A percentile compares a stretch with the other conserved stretches of the same genome.
phyloP scores from a whole-genome alignment of 352 stramenopile genomes.

The Globisporangium yorkense region DNA sequence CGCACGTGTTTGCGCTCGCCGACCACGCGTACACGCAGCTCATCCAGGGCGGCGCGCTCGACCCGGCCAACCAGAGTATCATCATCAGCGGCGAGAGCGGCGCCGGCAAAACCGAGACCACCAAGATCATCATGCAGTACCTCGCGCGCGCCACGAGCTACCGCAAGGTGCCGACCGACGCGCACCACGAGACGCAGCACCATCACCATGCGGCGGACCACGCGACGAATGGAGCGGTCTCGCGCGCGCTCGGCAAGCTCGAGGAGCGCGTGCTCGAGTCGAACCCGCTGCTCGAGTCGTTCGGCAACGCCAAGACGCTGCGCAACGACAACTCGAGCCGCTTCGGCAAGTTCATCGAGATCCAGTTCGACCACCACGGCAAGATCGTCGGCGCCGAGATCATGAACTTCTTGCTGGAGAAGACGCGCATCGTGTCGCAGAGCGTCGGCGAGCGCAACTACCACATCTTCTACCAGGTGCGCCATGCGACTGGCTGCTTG shows the following conservation, averaged over 20 bases:
- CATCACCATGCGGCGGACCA: constrained; percentile 50
- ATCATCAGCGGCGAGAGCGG: constrained; percentile 91
- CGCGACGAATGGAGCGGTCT: constrained; percentile 73
- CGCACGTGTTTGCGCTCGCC: constrained; percentile 89
- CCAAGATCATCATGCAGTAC: constrained; percentile 92
- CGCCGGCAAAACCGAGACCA: constrained; percentile 89
- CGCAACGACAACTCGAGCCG: constrained; percentile 96
- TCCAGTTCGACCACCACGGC: constrained; percentile 92
- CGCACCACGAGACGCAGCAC: constrained; percentile 22
- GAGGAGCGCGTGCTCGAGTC: constrained; percentile 86
- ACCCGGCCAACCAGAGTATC: constrained; percentile 88
- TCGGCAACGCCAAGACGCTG: constrained; percentile 92
- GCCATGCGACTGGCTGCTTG: background rate
- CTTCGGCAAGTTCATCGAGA: constrained; percentile 98
- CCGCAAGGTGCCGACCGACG: constrained; percentile 30
- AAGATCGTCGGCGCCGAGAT: constrained; percentile 90
- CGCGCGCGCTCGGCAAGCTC: constrained; percentile 82
- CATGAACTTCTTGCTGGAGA: constrained; percentile 89
- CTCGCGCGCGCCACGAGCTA: constrained; percentile 75
- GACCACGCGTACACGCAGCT: constrained; percentile 88
- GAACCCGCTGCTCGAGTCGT: constrained; percentile 87
- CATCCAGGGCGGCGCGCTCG: constrained; percentile 73
- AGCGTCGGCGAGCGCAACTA: constrained; percentile 94
- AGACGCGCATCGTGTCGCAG: constrained; percentile 87
- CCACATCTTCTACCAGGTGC: constrained; percentile 96